Conservation (phyloP, 2,329 filamentous ascomycete genomes). For the Microsporum canis region DNA sequence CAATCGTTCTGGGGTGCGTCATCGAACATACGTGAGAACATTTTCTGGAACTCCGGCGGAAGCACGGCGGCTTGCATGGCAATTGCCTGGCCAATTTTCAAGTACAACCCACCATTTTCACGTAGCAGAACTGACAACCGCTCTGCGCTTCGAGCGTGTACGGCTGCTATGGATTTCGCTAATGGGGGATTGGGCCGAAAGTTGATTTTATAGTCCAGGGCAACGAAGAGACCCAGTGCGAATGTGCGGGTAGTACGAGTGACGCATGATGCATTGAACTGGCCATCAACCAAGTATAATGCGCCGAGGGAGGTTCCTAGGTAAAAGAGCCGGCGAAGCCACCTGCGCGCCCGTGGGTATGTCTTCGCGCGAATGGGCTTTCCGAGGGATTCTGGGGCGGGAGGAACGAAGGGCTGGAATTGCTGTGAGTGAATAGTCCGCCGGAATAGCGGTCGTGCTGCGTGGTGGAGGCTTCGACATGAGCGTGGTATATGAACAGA, state of each 20-base stretch:
- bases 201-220: slow-evolving; percentile 92
- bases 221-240: slow-evolving; percentile 63
- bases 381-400: slow-evolving; percentile 67
- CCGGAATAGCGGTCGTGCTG: background rate
- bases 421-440: slow-evolving; percentile 8
- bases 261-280: slow-evolving; percentile 68
- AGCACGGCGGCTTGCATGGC: slow-evolving; percentile 95
- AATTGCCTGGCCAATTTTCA: slow-evolving; percentile 97
- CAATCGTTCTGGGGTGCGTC: slow-evolving; percentile 90
- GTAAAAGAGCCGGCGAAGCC: slow-evolving; percentile 61
- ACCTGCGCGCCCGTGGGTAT: slow-evolving; percentile 60
- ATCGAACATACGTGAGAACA: slow-evolving; percentile 96
- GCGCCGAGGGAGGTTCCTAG: slow-evolving; percentile 48
- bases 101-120: slow-evolving; percentile 80
- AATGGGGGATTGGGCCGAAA: slow-evolving; percentile 69
- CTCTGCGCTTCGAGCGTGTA: slow-evolving; percentile 76
- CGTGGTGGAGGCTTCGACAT: background rate
- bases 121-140: slow-evolving; percentile 70
- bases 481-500: background rate
- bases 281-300: slow-evolving; percentile 57
- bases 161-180: slow-evolving; percentile 59
- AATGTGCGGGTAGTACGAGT: slow-evolving; percentile 74
- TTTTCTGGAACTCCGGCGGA: slow-evolving; percentile 87
- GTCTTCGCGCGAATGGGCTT: slow-evolving; percentile 58
- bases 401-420: slow-evolving; percentile 52